Conservation (phyloP, 1,139 yeast genomes). For the Yamadazyma jaroonii region DNA sequence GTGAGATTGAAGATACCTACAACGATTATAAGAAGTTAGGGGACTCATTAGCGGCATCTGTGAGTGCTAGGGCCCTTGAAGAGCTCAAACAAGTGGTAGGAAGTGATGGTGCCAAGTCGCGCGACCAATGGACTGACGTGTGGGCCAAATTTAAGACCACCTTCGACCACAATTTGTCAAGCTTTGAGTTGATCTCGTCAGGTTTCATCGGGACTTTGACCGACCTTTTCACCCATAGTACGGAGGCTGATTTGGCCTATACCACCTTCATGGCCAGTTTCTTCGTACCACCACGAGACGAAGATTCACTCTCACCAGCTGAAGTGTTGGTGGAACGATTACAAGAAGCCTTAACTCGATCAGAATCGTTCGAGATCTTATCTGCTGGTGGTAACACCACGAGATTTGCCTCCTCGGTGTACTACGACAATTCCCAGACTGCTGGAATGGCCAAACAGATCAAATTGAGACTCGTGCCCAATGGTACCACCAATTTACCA, state of each 20-base stretch:
- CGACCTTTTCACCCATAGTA: constrained; percentile 32
- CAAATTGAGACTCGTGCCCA: constrained; percentile 50
- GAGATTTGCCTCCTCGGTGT: constrained; percentile 10
- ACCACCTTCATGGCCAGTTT: constrained; percentile 51
- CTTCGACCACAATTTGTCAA: constrained; percentile 44
- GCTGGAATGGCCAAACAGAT: constrained; percentile 73
- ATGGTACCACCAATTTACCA: constrained; percentile 22
- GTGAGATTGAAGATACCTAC: constrained; percentile 20
- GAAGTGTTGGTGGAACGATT: constrained; percentile 42
- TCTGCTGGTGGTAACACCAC: constrained; percentile 44
- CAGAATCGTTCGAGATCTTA: constrained; percentile 72
- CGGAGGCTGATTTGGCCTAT: constrained; percentile 27
- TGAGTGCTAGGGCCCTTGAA: constrained; percentile 18
- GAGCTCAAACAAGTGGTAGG: constrained; percentile 16
- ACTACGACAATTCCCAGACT: constrained; percentile 34
- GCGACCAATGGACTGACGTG: constrained; percentile 33
- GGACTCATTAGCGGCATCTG: constrained; percentile 13
- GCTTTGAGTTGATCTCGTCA: constrained; percentile 73
- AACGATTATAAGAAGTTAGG: constrained; percentile 15
- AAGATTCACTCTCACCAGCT: constrained; percentile 18
- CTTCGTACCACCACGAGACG: constrained; percentile 20
- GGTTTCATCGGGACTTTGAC: constrained; percentile 57
- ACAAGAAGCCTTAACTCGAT: constrained; percentile 73
- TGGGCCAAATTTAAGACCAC: constrained; percentile 47
- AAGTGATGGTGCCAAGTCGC: no score